Evolutionary conservation across 768 basidiomycete genomes (phyloP).

Genomic region (Collybia nuda): DNA sequence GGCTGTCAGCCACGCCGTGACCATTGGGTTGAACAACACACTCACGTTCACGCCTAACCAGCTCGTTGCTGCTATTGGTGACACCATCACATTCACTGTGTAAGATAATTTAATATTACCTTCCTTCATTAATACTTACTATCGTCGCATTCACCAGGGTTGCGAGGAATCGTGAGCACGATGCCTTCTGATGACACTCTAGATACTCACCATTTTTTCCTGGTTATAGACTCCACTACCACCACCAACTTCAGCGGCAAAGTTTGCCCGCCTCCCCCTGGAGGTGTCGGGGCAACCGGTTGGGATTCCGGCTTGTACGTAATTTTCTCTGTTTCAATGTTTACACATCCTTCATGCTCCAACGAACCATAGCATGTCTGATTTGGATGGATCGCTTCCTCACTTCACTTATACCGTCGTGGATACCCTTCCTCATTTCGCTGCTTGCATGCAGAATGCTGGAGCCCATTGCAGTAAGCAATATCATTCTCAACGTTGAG

Average conservation of each 20-base stretch:
- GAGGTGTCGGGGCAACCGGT: not conserved
- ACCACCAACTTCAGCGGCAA: not conserved
- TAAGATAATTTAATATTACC: not conserved
- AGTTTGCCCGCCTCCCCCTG: conserved; percentile 17
- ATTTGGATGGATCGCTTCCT: conserved; percentile 13
- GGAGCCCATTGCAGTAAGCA: conserved; percentile 18
- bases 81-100: conserved; percentile 18
- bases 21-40: conserved; percentile 10
- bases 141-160: conserved; percentile 2
- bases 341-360: too few relatives aligned
- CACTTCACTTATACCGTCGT: conserved; percentile 14
- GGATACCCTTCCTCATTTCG: conserved; percentile 17
- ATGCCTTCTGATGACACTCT: not conserved
- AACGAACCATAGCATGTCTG: conserved; percentile 10
- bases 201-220: conserved; percentile 11
- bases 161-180: conserved; percentile 10
- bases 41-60: conserved; percentile 15
- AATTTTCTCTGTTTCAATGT: not conserved
- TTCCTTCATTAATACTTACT: not conserved
- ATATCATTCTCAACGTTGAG: not conserved
- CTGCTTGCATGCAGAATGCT: not conserved
- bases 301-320: not conserved
- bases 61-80: conserved; percentile 12
- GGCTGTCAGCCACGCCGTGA: conserved; percentile 6
- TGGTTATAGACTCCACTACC: not conserved